Base-by-base conservation (phyloP, 129 eudicot genomes). In the Helichrysum umbraculigerum region DNA sequence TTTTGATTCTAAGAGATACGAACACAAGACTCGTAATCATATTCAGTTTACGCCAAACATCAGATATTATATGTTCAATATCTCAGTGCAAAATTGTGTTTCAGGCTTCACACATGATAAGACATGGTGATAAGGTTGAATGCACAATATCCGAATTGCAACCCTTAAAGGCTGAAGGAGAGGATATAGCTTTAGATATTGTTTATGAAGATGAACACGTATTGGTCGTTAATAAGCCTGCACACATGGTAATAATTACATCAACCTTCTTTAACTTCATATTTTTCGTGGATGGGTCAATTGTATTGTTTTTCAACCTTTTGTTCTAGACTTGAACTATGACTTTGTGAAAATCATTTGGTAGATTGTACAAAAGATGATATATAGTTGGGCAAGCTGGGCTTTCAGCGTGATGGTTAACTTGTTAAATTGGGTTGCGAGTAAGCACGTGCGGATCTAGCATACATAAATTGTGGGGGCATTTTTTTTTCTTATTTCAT, bases 151-250 rank as follows among this genome's bases (percentile, higher is more conserved):
- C 91, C 1, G 91, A 90, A 59, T 75, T 93, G 88, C 91, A 87
- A 71, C 96, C 91, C 3, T 83, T 93, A 70, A 93, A 86, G 67
- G 98, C 98, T 84, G 96, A 93, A 82, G 86, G 93, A 54, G 93
- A 93, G 71, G 97, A 93, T 72, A 87, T 93, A 72, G 93, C 98
- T 10, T 79, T 93, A 87, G 96, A 93, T 74, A 93, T 93, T 41
- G 73, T 87, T 21, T 93, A 87, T 73, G 97, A 93, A 86, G 97
- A 93, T 79, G 97, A 88, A 4, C 89, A 93, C 33, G 83, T 93
- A 5, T 85, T 93, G 68, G 96, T 92, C 79, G 94, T 92, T 66
- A 90, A 92, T 76, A 92, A 92, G 79, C 98, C 98, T 61, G 88
- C 98, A 59, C 90, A 90, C 80, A 88, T 92, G 98, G 97, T 93